Base-by-base conservation (phyloP, 2,329 filamentous ascomycete genomes). In the Periglandula ipomoeae region DNA sequence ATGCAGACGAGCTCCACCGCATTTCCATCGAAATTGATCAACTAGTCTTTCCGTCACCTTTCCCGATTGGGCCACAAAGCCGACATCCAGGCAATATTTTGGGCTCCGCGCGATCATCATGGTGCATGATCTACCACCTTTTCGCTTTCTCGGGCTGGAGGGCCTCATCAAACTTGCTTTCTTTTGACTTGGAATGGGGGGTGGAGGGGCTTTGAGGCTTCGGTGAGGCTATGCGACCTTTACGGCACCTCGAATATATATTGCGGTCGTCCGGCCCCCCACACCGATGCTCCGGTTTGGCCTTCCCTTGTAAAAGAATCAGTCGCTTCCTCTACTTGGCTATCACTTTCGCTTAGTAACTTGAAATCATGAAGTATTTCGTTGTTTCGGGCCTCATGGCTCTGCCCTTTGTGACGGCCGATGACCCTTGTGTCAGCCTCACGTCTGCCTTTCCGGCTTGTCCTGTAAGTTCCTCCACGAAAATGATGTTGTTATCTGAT, bases 381-480 rank as follows among this genome's bases (percentile, higher is more conserved):
- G 6, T 32, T 24, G 26, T 44, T 32, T 32, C 32, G 37, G 34
- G 46, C 46, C 34, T 32, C 24, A 22, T 20, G 26, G 41, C 41
- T 44, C 41, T 44, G 17, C 6, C 41, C 15, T 32, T 32, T 17
- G 5, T 10, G 13, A 24, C 24, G 24, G 26, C 26, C 19, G 41
- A 39, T 30, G 44, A 38, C 26, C 37, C 39, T 24, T 44, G 58
- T 34, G 27, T 53, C 17, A 48, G 49, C 48, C 50, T 58, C n/a
- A 57, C 57, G 1, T 56, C 50, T 13, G 38, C 52, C 11, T 58
- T 59, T 47, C 58, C 58, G 7, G 47, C 30, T 27, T 59, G 58
- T 30, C 57, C 58, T 35, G 57, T 60, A 54, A 23, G 58, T 53
- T 4, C 2, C 42, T 32, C 42, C 19, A 26, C 15, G 27, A 9